phyloP scores from a whole-genome alignment of 108 stramenopile species.

The Cyclotella cryptica region DNA sequence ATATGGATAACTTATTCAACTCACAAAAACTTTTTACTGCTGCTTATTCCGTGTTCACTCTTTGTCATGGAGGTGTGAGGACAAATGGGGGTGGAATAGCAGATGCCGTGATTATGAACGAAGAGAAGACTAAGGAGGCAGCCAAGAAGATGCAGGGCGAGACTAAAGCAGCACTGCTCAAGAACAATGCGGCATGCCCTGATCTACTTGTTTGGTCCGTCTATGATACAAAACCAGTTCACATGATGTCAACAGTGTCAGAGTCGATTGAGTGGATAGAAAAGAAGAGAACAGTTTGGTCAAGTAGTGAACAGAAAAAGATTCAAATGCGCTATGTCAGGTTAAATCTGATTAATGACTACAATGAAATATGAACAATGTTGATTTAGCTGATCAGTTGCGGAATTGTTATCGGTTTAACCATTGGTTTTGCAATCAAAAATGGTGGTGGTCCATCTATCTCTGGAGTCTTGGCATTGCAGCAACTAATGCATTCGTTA shows the following conservation, averaged over 20 bases:
- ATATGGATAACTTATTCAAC: conserved; percentile 29
- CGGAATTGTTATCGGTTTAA: conserved; percentile 32
- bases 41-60: not conserved
- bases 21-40: no score
- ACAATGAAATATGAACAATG: conserved; percentile 45
- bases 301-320: no score
- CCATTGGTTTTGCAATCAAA: conserved; percentile 28
- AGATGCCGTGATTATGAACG: not conserved
- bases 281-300: conserved; percentile 36
- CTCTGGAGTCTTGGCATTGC: conserved; percentile 37
- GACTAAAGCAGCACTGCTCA: conserved; percentile 12
- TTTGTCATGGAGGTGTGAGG: conserved; percentile 6
- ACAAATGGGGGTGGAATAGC: not conserved
- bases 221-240: conserved; percentile 42
- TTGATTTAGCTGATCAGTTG: conserved; percentile 41
- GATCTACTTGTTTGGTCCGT: conserved; percentile 20
- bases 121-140: not conserved
- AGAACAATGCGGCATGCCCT: not conserved
- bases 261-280: conserved; percentile 32
- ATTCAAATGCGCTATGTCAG: conserved; percentile 1
- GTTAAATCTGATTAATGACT: conserved; percentile 31
- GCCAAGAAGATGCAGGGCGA: conserved; percentile 5
- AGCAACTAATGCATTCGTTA: conserved; percentile 26
- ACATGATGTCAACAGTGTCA: conserved; percentile 25
- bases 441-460: conserved; percentile 54